Evolutionary conservation across 1,284 basidiomycete species (phyloP), one percentile per base, ranked within the genome.

Genomic region (Puccinia coronata): DNA sequence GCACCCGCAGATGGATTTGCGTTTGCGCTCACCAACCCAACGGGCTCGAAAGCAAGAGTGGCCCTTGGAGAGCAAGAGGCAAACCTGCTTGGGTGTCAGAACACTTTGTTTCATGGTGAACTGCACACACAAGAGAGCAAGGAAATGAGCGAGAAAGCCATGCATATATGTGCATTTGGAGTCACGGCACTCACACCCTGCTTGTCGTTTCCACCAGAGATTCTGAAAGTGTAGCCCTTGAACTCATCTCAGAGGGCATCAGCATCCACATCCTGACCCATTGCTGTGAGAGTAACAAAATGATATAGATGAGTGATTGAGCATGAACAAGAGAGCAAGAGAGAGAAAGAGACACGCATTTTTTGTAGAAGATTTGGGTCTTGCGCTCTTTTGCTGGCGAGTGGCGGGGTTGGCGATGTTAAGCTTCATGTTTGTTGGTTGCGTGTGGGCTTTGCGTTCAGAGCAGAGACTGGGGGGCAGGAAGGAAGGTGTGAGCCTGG

Each of bases 41-140:
- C 96, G 94, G 84, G 90, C 88, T 85, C 96, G 94, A 91, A 95
- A 98, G 91, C 96, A 98, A 53, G 95, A 97, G 91, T 98, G 95
- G 83, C 95, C 95, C 87, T 95, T 93, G 84, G 93, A 87, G 87
- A 99, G 93, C 86, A 98, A 93, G 84, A 99, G 93, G 83, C 92
- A 90, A 85, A 96, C 94, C 91, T 96, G 95, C 89, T 95, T 88
- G 84, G 94, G 94, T 85, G 96, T 90, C 84, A 99, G 92, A 86
- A 98, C 93, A 90, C 96, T 96, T 89, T 98, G 96, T 90, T 98
- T 98, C 95, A 98, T 98, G 80, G 95, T 95, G 91, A 97, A 97
- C 88, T 94, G 93, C n/a, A 39, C 49, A n/a, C n/a, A n/a, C n/a
- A n/a, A n/a, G n/a, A n/a, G n/a, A n/a, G n/a, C n/a, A n/a, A n/a